Conservation (phyloP, 2,329 filamentous ascomycete species). For the Alternaria burnsii region DNA sequence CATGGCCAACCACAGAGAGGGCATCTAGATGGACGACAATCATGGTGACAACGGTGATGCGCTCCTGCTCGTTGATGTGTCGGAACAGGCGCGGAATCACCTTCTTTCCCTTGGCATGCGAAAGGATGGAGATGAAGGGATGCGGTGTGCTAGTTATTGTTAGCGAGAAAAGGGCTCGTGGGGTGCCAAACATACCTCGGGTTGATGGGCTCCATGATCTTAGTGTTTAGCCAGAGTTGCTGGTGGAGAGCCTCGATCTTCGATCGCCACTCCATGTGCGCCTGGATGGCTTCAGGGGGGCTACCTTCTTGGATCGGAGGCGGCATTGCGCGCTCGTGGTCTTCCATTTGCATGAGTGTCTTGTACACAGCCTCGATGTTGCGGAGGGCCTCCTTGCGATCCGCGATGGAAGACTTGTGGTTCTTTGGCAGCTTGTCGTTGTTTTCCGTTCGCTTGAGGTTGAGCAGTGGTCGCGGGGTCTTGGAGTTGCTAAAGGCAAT, state of each 20-base stretch:
- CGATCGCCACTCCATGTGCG: conserved; percentile 81
- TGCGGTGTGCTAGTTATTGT: conserved; percentile 67
- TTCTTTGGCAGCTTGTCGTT: conserved; percentile 57
- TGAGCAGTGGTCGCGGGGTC: conserved; percentile 92
- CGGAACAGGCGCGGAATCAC: conserved; percentile 94
- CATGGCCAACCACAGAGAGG: conserved; percentile 86
- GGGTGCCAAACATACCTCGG: conserved; percentile 52
- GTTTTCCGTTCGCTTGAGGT: conserved; percentile 87
- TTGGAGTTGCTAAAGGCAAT: conserved; percentile 99
- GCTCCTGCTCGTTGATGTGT: conserved; percentile 89
- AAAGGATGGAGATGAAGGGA: conserved; percentile 95
- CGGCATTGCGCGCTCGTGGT: conserved; percentile 84
- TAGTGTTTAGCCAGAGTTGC: conserved; percentile 84
- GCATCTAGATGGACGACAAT: conserved; percentile 93
- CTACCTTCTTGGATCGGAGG: conserved; percentile 69
- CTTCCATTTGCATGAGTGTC: conserved; percentile 91
- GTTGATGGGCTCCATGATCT: conserved; percentile 90
- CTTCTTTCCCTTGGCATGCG: conserved; percentile 95
- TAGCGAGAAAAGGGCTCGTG: conserved; percentile 14
- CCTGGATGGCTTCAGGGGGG: conserved; percentile 73
- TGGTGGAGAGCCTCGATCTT: conserved; percentile 75
- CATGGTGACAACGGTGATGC: conserved; percentile 94
- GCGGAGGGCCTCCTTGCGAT: conserved; percentile 82
- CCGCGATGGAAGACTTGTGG: conserved; percentile 64
- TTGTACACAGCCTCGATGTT: conserved; percentile 91